phyloP scores from a whole-genome alignment of 768 basidiomycete species.

The Hirschioporus abietinus region DNA sequence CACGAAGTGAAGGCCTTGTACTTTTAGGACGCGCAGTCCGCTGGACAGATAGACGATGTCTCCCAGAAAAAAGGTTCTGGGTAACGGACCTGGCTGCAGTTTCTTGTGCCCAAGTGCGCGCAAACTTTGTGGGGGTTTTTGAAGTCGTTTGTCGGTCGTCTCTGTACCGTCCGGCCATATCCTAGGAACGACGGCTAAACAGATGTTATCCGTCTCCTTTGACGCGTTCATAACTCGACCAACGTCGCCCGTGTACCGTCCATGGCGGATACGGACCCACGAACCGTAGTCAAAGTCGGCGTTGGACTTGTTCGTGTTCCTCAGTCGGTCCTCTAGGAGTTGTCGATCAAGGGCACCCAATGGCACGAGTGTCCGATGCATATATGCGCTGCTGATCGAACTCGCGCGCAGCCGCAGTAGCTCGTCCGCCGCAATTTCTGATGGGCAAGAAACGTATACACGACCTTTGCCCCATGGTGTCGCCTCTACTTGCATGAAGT shows the following conservation, averaged over 20 bases:
- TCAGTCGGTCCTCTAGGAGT: background rate
- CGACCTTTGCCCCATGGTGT: background rate
- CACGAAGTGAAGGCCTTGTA: background rate
- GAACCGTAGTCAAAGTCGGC: background rate
- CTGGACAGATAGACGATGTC: background rate
- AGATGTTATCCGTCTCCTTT: background rate
- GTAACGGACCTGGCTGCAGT: background rate
- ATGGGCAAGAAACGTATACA: background rate
- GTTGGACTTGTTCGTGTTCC: background rate
- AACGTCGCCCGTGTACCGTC: background rate
- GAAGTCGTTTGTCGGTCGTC: background rate
- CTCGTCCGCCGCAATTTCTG: background rate
- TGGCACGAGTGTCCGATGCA: background rate
- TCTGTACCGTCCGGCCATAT: background rate
- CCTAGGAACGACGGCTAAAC: background rate
- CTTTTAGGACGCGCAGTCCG: background rate
- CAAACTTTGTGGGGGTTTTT: background rate
- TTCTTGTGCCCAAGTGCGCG: background rate
- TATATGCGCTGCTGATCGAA: background rate
- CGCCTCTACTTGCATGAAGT: background rate
- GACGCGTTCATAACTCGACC: background rate
- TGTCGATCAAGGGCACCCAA: background rate
- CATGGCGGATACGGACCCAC: background rate
- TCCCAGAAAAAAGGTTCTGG: background rate
- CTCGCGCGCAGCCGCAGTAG: background rate